Base-by-base conservation (phyloP, 192 early-diverging fungal genomes). In the Entophlyctis luteolus region DNA sequence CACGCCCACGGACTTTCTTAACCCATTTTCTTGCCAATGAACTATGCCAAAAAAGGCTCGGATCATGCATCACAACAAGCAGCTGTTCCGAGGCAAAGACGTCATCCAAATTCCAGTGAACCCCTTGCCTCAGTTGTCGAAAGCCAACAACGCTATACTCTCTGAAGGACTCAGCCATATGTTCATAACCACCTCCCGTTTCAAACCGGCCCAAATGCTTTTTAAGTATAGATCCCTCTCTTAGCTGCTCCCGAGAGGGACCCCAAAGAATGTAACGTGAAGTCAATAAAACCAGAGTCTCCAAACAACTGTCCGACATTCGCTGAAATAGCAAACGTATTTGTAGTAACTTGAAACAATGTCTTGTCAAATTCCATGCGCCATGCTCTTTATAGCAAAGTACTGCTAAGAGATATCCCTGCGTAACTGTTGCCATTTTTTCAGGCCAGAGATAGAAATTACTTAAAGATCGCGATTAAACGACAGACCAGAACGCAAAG, bases 311-410 rank as follows among this genome's bases (percentile, higher is more conserved):
- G 23, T 49, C 73, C 55, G 42, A 72, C 67, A 70, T 76, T 57
- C 32, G 70, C 37, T 39, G 65, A 69, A 70, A 45, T 38, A 34
- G 50, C 34, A 36, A 36, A 50, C 5, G 49, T 38, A 1, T 1
- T 2, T 28, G 72, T 57, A 53, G 74, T 52, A 62, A 46, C 25
- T 73, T 58, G 42, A 31, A 47, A 36, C 16, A 33, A 37, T 10
- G 68, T 49, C 23, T 38, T 42, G 56, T 76, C 75, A 16, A 74
- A 76, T 39, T 73, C 66, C 66, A 76, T 76, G 48, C 75, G 57
- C 66, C 55, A 76, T 25, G 48, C 56, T 45, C 66, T 37, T 45
- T 76, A 65, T 48, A 76, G 34, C 34, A 74, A 59, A 35, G 42
- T n/a, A 45, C 42, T 45, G 42, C 14, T 45, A 16, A 12, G 20